Base-by-base conservation (phyloP, 257 asterid genomes). In the Coffea eugenioides region DNA sequence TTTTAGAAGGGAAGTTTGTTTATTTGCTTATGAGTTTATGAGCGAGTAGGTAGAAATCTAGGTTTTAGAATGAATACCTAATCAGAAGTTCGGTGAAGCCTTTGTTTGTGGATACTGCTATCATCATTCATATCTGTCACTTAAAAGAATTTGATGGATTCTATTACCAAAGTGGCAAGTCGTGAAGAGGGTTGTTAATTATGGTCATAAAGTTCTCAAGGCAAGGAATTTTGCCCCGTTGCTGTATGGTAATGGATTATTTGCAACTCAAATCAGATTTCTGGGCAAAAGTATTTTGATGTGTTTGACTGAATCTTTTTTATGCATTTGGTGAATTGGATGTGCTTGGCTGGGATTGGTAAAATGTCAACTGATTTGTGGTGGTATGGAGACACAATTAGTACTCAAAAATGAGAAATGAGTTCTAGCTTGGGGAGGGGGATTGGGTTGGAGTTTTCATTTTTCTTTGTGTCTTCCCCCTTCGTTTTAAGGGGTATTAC, bases 311-410 rank as follows among this genome's bases (percentile, higher is more conserved):
- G 69, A 56, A 48, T 79, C 46, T 81, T 25, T 61, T 56, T 46
- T 77, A 27, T 71, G 79, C 69, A 51, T 62, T 80, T 68, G 82
- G 45, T 82, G 72, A 79, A 73, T 67, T 81, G 72, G 80, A 75
- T 77, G 69, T 69, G 73, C 74, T 79, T 52, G 78, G 66, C 70
- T 67, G 45, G 65, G 74, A 69, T 79, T 46, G 14, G 18, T 21
- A 61, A 51, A 75, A 16, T 70, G 71, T 80, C 75, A 49, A 71
- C 72, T 76, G 6, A 66, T 79, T 43, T 43, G 57, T 80, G 45
- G 14, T 11, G 23, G 27, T 49, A 27, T 56, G 75, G 75, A 69
- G 79, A 61, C n/a, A 13, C 18, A 64, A 3, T 64, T 75, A 51
- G 56, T 25, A 45, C 49, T 62, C 45, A 39, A 57, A 31, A 27